These are phyloP conservation scores for Candida parachauliodes DNA, from an alignment of 805 yeast genomes.

Conservation along the genomic window DNA sequence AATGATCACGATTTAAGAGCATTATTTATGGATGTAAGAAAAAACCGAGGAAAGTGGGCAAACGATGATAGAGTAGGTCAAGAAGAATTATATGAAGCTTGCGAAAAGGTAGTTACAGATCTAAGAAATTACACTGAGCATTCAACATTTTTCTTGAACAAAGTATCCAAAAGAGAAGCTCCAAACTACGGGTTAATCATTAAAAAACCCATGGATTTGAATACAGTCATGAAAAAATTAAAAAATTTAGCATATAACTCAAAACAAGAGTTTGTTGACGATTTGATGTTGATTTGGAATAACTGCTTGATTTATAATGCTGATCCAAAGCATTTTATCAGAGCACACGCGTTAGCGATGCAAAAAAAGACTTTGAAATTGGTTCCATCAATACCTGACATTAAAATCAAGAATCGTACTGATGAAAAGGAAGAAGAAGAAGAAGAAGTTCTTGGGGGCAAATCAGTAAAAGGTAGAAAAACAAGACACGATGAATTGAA, in stretches of 20 bases:
- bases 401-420: conserved; percentile 65
- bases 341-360: conserved; percentile 95
- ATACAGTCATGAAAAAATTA: conserved; percentile 88
- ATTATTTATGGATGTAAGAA: conserved; percentile 86
- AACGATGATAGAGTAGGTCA: conserved; percentile 94
- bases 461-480: conserved; percentile 41
- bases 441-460: conserved; percentile 22
- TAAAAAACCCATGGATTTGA: conserved; percentile 93
- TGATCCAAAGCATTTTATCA: conserved; percentile 86
- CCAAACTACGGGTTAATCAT: conserved; percentile 92
- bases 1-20: conserved; percentile 82
- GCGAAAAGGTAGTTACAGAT: conserved; percentile 91
- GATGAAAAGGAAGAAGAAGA: conserved; percentile 67
- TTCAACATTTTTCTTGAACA: conserved; percentile 91
- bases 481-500: conserved; percentile 33
- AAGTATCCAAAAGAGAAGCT: conserved; percentile 96
- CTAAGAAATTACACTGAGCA: conserved; percentile 91
- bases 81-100: conserved; percentile 95
- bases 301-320: conserved; percentile 91
- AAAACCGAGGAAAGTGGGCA: conserved; percentile 96
- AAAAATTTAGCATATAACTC: conserved; percentile 78
- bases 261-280: conserved; percentile 90
- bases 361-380: conserved; percentile 78
- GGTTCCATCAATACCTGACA: conserved; percentile 86
- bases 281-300: conserved; percentile 90